phyloP scores from a whole-genome alignment of 495 filamentous ascomycete genomes.

The Daldinia vernicosa region DNA sequence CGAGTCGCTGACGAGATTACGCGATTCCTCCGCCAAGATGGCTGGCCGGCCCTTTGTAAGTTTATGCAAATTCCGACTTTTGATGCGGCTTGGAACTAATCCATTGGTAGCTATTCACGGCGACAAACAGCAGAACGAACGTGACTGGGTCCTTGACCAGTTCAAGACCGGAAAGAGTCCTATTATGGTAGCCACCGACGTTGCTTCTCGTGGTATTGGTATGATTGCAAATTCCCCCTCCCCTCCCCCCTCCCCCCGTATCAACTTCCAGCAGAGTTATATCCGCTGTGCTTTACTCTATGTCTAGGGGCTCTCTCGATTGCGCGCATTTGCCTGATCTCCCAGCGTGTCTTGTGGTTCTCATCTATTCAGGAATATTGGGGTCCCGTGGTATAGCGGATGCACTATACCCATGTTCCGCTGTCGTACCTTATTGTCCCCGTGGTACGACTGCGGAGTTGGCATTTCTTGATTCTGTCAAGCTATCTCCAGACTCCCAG shows the following conservation, averaged over 20 bases:
- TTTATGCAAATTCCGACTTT: constrained; percentile 24
- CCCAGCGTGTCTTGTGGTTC: constrained; percentile 79
- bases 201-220: constrained; percentile 99
- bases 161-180: constrained; percentile 97
- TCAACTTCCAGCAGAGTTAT: constrained; percentile 74
- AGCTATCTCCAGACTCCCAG: constrained; percentile 65
- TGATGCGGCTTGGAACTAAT: constrained; percentile 55
- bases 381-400: constrained; percentile 76
- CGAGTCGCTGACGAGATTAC: constrained; percentile 98
- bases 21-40: constrained; percentile 97
- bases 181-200: constrained; percentile 98
- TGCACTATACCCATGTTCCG: constrained; percentile 67
- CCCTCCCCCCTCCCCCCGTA: constrained; percentile 53
- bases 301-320: constrained; percentile 77
- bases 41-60: constrained; percentile 98
- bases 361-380: constrained; percentile 79
- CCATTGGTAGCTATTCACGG: constrained; percentile 83
- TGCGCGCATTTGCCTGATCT: constrained; percentile 85
- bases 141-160: constrained; percentile 99
- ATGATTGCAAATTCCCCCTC: constrained; percentile 75
- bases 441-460: constrained; percentile 77
- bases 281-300: constrained; percentile 90
- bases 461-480: constrained; percentile 75
- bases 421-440: constrained; percentile 68
- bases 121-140: constrained; percentile 99